Base-by-base conservation (phyloP, 2,329 filamentous ascomycete species). In the Nemania sp. region DNA sequence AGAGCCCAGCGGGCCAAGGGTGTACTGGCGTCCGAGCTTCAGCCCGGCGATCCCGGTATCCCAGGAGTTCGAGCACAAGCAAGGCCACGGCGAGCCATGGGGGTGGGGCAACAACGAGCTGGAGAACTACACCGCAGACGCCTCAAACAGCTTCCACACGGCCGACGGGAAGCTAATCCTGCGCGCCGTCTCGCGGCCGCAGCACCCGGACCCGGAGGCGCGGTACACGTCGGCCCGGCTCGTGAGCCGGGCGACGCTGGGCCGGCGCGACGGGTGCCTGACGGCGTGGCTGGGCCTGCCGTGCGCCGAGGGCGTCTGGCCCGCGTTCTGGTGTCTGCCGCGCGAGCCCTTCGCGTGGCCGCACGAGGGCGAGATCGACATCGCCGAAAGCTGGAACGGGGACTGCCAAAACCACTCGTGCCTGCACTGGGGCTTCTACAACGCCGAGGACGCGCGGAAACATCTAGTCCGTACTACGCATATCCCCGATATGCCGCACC, bases 61-160 rank as follows among this genome's bases (percentile, higher is more conserved):
- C 0, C 76, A 79, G 2, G 83, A 88, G 69, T 89, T 88, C 79
- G 79, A 85, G 4, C 83, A 86, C 32, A 86, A 88, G 75, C 80
- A 85, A 54, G 83, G 84, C 29, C 84, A 84, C 38, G 87, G 87
- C 29, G 69, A 75, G 3, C 83, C 82, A n/a, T 83, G 87, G 73
- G 87, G 87, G 43, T 89, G 87, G 87, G 87, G 87, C 24, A 89
- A 89, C 73, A 84, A 87, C 68, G 87, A 89, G 78, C 79, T 86
- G 56, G 83, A 89, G 77, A 84, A 86, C 78, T 89, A 89, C 75
- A 85, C 85, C 5, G 78, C 82, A 38, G 76, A 79, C 11, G 75
- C 81, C 0, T 73, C 79, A 4, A 89, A 89, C 73, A 83, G 83
- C 24, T 89, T 89, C 75, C 82, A 88, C 73, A 85, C 84, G 1